phyloP scores from a whole-genome alignment of 495 filamentous ascomycete species.

The Penicillium arizonense region DNA sequence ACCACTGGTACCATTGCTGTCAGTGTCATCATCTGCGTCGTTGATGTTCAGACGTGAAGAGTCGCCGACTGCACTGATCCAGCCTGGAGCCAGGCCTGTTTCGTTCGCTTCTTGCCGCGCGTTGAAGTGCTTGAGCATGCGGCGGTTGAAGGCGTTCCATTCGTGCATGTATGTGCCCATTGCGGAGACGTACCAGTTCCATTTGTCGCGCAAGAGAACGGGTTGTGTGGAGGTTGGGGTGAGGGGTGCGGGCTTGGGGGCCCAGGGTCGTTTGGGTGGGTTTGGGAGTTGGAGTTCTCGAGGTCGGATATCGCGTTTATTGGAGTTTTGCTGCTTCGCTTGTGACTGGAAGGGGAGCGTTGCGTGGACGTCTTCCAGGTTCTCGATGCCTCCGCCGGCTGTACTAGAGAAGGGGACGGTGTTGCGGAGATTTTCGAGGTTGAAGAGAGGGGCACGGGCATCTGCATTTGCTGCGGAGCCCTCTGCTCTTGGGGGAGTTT shows the following conservation, averaged over 20 bases:
- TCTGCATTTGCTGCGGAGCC: conserved; percentile 46
- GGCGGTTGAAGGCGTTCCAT: conserved; percentile 64
- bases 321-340: conserved; percentile 35
- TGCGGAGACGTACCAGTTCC: conserved; percentile 57
- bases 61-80: conserved; percentile 58
- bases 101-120: conserved; percentile 57
- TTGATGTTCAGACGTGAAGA: conserved; percentile 29
- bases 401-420: conserved; percentile 62
- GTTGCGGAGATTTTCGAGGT: conserved; percentile 64
- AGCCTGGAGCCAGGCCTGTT: conserved; percentile 48
- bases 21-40: conserved; percentile 10
- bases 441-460: conserved; percentile 33
- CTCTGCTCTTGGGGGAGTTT: conserved; percentile 25
- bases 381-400: conserved; percentile 54
- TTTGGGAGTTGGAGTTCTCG: conserved; percentile 56
- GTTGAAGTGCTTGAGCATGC: conserved; percentile 66
- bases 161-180: conserved; percentile 69
- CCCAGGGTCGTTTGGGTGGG: conserved; percentile 56
- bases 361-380: conserved; percentile 63
- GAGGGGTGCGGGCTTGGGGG: conserved; percentile 20
- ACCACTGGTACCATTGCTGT: conserved; percentile 15
- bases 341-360: conserved; percentile 73
- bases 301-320: conserved; percentile 27
- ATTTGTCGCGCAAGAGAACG: conserved; percentile 43
- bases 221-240: conserved; percentile 23